Percentiles rank a stretch among this genome's conserved stretches.
Evolutionary conservation across 306 rosid species (phyloP).

Genomic region (Arachis hypogaea): DNA sequence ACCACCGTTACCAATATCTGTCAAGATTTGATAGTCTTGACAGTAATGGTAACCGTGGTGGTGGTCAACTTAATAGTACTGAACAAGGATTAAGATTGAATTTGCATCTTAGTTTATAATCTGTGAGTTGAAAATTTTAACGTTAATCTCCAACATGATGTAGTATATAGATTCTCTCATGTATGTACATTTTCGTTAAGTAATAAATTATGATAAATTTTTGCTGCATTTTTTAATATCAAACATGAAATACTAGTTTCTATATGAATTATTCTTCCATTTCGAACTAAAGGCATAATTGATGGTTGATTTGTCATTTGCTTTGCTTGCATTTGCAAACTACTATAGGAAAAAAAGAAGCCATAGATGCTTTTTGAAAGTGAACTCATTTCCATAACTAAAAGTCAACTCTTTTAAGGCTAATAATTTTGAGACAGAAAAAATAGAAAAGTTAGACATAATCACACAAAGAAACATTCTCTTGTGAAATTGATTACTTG

Average conservation of each 20-base stretch:
- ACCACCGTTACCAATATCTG: neutral
- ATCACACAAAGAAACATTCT: neutral
- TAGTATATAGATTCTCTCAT: neutral
- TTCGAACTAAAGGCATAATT: neutral
- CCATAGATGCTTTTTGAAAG: neutral
- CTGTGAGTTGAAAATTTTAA: neutral
- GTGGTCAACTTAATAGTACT: neutral
- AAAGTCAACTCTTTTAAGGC: neutral
- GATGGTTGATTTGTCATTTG: neutral
- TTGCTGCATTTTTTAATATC: neutral
- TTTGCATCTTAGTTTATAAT: slow-evolving; percentile 52
- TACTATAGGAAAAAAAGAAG: neutral
- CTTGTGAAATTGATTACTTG: neutral
- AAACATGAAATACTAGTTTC: neutral
- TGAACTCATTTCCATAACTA: neutral
- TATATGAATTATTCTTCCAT: neutral
- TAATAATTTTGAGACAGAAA: neutral
- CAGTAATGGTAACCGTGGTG: slow-evolving; percentile 25
- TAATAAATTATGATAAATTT: neutral
- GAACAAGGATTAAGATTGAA: slow-evolving; percentile 50
- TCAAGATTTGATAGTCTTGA: neutral
- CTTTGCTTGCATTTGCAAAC: neutral
- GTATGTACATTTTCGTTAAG: slow-evolving; percentile 13
- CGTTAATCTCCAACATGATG: neutral
- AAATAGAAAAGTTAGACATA: too few relatives aligned